A percentile compares a stretch with the other conserved stretches of the same genome.
Evolutionary conservation across 2,329 filamentous ascomycete species (phyloP).

Genomic region (Ceratocystis albifundus): DNA sequence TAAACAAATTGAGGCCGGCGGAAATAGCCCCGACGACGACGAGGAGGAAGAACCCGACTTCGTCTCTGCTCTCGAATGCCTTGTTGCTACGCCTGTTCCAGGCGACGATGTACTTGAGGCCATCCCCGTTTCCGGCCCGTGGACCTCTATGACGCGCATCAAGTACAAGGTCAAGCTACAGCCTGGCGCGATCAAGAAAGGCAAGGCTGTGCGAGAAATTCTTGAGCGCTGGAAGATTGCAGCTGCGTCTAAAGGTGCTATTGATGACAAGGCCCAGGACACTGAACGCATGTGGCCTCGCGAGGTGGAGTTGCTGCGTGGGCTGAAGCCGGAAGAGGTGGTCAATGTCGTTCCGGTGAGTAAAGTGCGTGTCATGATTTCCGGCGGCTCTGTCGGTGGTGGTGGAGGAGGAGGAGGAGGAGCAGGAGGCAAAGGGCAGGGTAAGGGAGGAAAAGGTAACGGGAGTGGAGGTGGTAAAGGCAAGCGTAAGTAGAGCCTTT

Average conservation of each 20-base stretch:
- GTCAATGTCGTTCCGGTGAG: constrained; percentile 70
- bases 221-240: constrained; percentile 67
- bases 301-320: constrained; percentile 75
- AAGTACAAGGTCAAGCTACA: constrained; percentile 96
- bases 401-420: constrained; percentile 32
- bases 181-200: constrained; percentile 80
- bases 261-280: constrained; percentile 51
- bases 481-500: constrained; percentile 30
- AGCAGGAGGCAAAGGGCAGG: constrained; percentile 27
- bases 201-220: constrained; percentile 85
- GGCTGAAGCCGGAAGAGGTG: constrained; percentile 69
- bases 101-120: constrained; percentile 72
- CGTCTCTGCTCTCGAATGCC: constrained; percentile 49
- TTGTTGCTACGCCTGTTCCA: constrained; percentile 65
- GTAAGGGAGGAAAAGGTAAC: constrained; percentile 29
- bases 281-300: constrained; percentile 70
- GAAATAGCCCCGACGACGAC: constrained; percentile 35
- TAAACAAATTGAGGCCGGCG: constrained; percentile 35
- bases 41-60: constrained; percentile 49
- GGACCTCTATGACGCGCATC: constrained; percentile 52
- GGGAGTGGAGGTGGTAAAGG: constrained; percentile 32
- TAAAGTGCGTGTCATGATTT: constrained; percentile 69
- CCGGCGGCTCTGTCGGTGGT: constrained; percentile 40
- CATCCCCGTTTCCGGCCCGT: constrained; percentile 54
- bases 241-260: constrained; percentile 43